Percentiles rank a stretch among this genome's conserved stretches.
phyloP scores from a whole-genome alignment of 495 filamentous ascomycete species.

The Penicillium steckii region DNA sequence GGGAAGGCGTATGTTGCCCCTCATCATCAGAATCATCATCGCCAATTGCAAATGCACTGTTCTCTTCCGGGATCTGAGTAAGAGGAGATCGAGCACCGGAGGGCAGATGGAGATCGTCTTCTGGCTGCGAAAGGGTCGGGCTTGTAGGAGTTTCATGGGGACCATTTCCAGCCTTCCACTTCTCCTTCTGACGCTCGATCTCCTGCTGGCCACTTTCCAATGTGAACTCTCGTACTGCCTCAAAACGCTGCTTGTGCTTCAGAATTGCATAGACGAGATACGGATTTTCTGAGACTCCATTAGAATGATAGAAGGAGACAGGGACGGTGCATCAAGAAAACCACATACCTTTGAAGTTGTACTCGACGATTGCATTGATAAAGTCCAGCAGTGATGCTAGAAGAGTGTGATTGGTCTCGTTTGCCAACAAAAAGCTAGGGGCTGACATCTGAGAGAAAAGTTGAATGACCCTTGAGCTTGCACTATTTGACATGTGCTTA shows the following conservation, averaged over 20 bases:
- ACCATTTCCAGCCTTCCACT: slow-evolving; percentile 64
- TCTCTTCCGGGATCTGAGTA: slow-evolving; percentile 78
- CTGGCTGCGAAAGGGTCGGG: slow-evolving; percentile 53
- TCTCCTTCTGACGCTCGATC: slow-evolving; percentile 75
- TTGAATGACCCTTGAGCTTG: slow-evolving; percentile 81
- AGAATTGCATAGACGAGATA: slow-evolving; percentile 80
- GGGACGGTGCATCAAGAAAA: neutral
- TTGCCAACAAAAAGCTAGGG: slow-evolving; percentile 90
- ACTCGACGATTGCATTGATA: slow-evolving; percentile 89
- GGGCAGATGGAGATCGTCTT: slow-evolving; percentile 71
- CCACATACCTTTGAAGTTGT: slow-evolving; percentile 76
- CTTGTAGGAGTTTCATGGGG: slow-evolving; percentile 29
- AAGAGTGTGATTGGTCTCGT: slow-evolving; percentile 86
- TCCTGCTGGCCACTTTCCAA: slow-evolving; percentile 95
- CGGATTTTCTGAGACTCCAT: slow-evolving; percentile 62
- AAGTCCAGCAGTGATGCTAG: slow-evolving; percentile 83
- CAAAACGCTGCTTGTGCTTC: slow-evolving; percentile 77
- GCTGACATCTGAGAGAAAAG: slow-evolving; percentile 93
- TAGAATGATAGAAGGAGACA: neutral
- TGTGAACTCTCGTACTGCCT: slow-evolving; percentile 86
- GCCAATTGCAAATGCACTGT: slow-evolving; percentile 81
- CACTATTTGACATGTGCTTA: slow-evolving; percentile 68
- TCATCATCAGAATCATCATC: slow-evolving; percentile 80
- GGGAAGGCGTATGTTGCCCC: slow-evolving; percentile 62
- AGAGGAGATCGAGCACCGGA: slow-evolving; percentile 60